Evolutionary conservation across 305 asterid genomes (phyloP).

Genomic region (Fraxinus dipetala): DNA sequence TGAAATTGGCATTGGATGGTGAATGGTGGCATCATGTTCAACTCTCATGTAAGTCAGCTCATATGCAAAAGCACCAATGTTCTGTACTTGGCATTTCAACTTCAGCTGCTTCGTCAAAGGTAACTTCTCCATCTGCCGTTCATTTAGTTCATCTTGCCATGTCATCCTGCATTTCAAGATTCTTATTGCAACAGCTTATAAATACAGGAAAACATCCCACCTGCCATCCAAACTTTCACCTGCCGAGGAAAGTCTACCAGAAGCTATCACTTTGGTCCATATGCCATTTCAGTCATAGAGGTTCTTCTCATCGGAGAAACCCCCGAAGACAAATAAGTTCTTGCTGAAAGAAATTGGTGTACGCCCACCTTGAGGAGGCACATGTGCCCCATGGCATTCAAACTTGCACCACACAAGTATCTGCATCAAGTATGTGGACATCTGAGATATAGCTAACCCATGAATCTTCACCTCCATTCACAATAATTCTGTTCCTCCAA

Average conservation of each 20-base stretch:
- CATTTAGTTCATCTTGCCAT: constrained; percentile 57
- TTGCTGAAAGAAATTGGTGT: constrained; percentile 72
- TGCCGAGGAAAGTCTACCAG: constrained; percentile 89
- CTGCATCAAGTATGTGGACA: constrained; percentile 91
- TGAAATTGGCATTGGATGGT: constrained; percentile 57
- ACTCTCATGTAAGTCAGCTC: constrained; percentile 37
- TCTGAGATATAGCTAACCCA: constrained; percentile 72
- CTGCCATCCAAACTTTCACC: constrained; percentile 79
- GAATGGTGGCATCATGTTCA: constrained; percentile 44
- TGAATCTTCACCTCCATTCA: constrained; percentile 93
- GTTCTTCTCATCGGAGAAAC: constrained; percentile 67
- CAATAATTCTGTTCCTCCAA: constrained; percentile 82
- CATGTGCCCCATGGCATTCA: constrained; percentile 74
- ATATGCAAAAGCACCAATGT: constrained; percentile 30
- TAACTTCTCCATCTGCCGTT: constrained; percentile 59
- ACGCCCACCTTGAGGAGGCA: constrained; percentile 95
- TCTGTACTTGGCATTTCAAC: constrained; percentile 72
- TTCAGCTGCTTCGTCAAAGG: constrained; percentile 87
- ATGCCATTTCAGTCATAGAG: constrained; percentile 31
- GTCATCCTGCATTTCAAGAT: constrained; percentile 88
- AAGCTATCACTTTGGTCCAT: constrained; percentile 69
- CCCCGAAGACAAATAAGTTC: constrained; percentile 82
- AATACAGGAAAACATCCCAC: constrained; percentile 71
- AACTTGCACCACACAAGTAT: constrained; percentile 84
- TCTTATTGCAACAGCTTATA: constrained; percentile 88